Base-by-base conservation (phyloP, 2,329 filamentous ascomycete species). In the Diatrype stigma region DNA sequence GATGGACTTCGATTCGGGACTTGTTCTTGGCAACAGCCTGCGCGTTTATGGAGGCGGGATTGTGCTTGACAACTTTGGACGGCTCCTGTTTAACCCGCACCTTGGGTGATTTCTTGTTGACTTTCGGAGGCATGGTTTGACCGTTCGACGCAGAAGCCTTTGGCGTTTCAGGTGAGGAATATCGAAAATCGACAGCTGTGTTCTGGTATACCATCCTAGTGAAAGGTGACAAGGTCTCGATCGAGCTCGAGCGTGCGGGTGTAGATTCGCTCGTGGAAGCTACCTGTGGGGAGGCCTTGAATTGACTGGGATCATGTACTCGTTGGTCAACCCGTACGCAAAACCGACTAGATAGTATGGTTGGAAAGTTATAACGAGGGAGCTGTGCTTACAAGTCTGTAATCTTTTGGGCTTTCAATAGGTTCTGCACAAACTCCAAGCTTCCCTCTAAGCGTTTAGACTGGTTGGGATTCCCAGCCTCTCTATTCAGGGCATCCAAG, bases 371-470 rank as follows among this genome's bases (percentile, higher is more conserved):
- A 47, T 46, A 42, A 32, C 4, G 23, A 16, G 19, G 45, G 17
- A 42, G 42, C 42, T 37, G 16, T 17, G 62, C 76, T 66, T 71
- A 89, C 86, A 82, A 89, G 61, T 86, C 73, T 10, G 87, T 86
- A 56, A 88, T 74, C 54, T 85, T 84, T n/a, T 85, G 80, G 2
- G 84, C 80, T 63, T 85, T 84, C 50, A 96, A 70, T 38, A 96
- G 79, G 56, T 85, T 83, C 51, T 89, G 81, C 28, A 96, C 76
- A 66, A 93, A 85, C 60, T 87, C 80, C 44, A 92, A 76, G 11
- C 85, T 86, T 59, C 86, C 83, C 59, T 89, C 85, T 45, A 92
- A 73, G 56, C 83, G 81, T 63, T 81, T 80, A 19, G 87, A 85
- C 28, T 80, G 77, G 45, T 77, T 73, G 22, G 81, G 71, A 54